Conservation (phyloP, 2,329 filamentous ascomycete genomes). For the Cercospora citrullina region DNA sequence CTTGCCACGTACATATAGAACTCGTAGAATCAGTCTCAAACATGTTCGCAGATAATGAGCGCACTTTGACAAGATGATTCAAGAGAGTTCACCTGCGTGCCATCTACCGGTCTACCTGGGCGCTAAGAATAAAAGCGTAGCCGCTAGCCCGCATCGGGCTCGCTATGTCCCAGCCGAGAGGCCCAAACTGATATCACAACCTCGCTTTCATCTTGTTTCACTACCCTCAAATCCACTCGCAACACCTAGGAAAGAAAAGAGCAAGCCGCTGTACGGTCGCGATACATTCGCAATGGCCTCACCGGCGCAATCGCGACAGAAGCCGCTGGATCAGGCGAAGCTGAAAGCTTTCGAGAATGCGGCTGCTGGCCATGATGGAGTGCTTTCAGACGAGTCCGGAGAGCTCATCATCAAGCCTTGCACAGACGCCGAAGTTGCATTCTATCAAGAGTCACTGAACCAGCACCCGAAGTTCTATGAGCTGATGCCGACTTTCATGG, state of each 20-base stretch:
- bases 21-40: neutral
- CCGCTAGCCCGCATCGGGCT: neutral
- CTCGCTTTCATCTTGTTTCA: constrained; percentile 10
- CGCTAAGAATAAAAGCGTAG: neutral
- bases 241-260: constrained; percentile 15
- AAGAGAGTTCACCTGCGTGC: neutral
- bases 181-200: constrained; percentile 5
- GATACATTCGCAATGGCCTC: constrained; percentile 12
- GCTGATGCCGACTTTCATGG: constrained; percentile 83
- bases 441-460: constrained; percentile 73
- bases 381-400: constrained; percentile 79
- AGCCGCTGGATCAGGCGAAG: constrained; percentile 59
- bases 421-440: constrained; percentile 78
- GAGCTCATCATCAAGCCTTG: constrained; percentile 93
- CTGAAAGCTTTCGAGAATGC: constrained; percentile 71
- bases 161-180: neutral
- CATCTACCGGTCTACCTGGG: constrained; percentile 7
- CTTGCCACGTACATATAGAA: constrained; percentile 1
- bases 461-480: constrained; percentile 71
- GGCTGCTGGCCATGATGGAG: constrained; percentile 86
- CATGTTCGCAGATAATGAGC: neutral
- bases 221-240: constrained; percentile 4
- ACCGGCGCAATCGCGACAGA: constrained; percentile 2
- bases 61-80: constrained; percentile 12
- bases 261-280: constrained; percentile 9